phyloP scores from a whole-genome alignment of 2,329 filamentous ascomycete genomes.

The Fusarium cyanostomum region DNA sequence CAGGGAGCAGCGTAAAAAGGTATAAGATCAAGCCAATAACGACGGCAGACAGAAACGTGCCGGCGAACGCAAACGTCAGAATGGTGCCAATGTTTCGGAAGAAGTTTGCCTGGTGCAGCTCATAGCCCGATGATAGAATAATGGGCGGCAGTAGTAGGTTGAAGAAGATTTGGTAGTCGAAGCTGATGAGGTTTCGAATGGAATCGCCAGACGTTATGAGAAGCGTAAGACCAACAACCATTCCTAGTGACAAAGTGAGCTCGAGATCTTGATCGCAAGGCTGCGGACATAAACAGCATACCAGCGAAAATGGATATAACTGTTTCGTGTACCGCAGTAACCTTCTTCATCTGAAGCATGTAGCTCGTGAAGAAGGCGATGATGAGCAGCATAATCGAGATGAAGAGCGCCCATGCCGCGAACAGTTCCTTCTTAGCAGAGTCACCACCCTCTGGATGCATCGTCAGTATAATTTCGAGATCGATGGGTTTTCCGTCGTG shows the following conservation, averaged over 20 bases:
- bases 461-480: slow-evolving; percentile 32
- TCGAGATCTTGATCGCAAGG: slow-evolving; percentile 37
- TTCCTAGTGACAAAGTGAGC: slow-evolving; percentile 66
- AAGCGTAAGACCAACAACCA: slow-evolving; percentile 92
- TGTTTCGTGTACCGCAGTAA: slow-evolving; percentile 97
- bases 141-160: slow-evolving; percentile 98
- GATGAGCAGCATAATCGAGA: slow-evolving; percentile 93
- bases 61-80: slow-evolving; percentile 95
- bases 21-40: slow-evolving; percentile 90
- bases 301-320: slow-evolving; percentile 98
- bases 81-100: slow-evolving; percentile 98
- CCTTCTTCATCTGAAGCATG: slow-evolving; percentile 93
- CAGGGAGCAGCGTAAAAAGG: slow-evolving; percentile 86
- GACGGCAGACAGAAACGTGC: slow-evolving; percentile 96
- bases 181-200: slow-evolving; percentile 90
- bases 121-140: slow-evolving; percentile 96
- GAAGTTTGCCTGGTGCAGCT: slow-evolving; percentile 98
- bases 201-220: slow-evolving; percentile 82
- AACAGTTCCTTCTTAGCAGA: slow-evolving; percentile 92
- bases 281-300: slow-evolving; percentile 46
- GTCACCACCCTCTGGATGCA: slow-evolving; percentile 68
- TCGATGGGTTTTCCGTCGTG: neutral
- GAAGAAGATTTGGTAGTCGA: slow-evolving; percentile 99
- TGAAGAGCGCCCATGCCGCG: slow-evolving; percentile 97
- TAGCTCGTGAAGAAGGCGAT: slow-evolving; percentile 97